Conservation (phyloP, 208 protist genomes). For the Acanthamoeba culbertsoni region DNA sequence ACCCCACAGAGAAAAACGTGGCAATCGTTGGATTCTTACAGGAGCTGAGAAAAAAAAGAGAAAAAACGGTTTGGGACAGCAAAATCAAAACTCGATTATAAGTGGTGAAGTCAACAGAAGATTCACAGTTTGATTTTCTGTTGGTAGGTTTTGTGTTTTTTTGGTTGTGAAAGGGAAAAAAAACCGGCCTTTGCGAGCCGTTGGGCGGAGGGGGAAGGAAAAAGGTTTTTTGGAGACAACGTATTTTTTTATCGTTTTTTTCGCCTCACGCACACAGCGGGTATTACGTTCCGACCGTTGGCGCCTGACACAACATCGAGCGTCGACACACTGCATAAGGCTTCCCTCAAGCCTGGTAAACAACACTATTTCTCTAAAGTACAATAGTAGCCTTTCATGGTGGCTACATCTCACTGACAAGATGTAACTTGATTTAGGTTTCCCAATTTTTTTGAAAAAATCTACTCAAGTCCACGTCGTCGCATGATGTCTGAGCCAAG, state of each 20-base stretch:
- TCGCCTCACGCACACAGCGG: background rate
- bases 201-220: background rate
- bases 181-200: background rate
- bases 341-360: no score
- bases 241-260: background rate
- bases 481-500: background rate
- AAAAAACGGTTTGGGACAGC: background rate
- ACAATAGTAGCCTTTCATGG: no score
- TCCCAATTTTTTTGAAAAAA: no score
- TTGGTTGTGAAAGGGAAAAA: background rate
- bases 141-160: background rate
- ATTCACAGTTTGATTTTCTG: background rate
- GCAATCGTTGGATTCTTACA: no score
- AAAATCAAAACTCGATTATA: background rate
- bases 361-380: no score
- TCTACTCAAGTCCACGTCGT: background rate
- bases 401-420: no score
- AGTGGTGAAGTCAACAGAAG: background rate
- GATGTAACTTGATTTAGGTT: no score
- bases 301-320: background rate
- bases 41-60: background rate
- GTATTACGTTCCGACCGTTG: background rate
- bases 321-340: no score
- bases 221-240: constrained; percentile 35
- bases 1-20: no score